Evolutionary conservation across 2,329 filamentous ascomycete genomes (phyloP), one percentile per base, ranked within the genome.

Genomic region (Tolypocladium ophioglossoides): DNA sequence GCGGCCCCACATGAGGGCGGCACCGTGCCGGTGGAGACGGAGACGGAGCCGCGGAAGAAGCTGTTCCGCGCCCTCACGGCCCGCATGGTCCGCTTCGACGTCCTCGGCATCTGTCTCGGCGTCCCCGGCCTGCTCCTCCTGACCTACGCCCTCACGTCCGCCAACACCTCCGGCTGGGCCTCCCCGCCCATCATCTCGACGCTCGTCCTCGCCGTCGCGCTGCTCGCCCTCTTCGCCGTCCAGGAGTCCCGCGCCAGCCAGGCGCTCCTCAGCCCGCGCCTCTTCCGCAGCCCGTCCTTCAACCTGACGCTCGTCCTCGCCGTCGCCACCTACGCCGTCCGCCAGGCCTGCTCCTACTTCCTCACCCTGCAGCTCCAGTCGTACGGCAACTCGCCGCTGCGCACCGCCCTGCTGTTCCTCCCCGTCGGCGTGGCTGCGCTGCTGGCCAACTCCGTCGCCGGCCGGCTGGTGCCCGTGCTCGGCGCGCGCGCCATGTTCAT

Each of bases 401-500:
- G 7, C 10, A 44, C 50, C 16, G 50, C 50, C 6, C 3, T 51
- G 10, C 38, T 40, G 18, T 51, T 51, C 16, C 50, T 51, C 1
- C 50, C 50, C n/a, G 50, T 51, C 27, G 50, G 50, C 9, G 38
- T 51, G 9, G 27, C 50, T 6, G 50, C 50, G 18, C 51, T 52
- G 16, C 32, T 52, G 12, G 51, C 51, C n/a, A 52, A 52, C 51
- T 48, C 51, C 12, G 20, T 52, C 12, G 51, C 51, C 24, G 41
- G 51, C 30, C 41, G 41, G 4, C 40, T 48, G 4, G 51, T 52
- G 20, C 51, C 51, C 6, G 18, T 52, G 27, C 32, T 52, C 24
- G 51, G 51, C 7, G 51, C 51, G 32, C 39, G 51, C 11, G 32
- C 18, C 40, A 52, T 52, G 51, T 52, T 52, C 30, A n/a, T 52